Evolutionary conservation across 768 basidiomycete genomes (phyloP), one percentile per base, ranked within the genome.

Genomic region (Mycena albidolilacea): DNA sequence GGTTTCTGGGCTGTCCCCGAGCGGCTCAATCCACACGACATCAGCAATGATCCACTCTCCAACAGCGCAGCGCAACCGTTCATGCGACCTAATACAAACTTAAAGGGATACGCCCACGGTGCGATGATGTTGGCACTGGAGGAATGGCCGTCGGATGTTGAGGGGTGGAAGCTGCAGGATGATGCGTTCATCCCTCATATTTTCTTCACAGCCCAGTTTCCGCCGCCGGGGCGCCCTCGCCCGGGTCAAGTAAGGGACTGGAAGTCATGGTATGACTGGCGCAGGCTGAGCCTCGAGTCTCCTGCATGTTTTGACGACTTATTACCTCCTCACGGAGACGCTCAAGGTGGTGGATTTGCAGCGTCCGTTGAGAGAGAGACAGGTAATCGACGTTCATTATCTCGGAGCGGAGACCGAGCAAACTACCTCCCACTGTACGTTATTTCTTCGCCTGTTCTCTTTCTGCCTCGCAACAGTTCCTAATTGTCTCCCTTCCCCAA

Each of bases 211-310:
- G 65, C 64, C 39, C 77, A 77, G 48, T 59, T 41, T 38, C 39
- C 67, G 35, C 81, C 84, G 64, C 83, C 84, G 0, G 67, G 35
- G 41, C 78, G 81, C 19, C 78, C 65, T 50, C 77, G 79, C n/a
- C 77, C 76, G 2, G 76, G 66, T 39, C 78, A 81, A 21, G 76
- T 85, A 43, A 73, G 77, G 21, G 83, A 83, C 77, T 86, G 85
- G 85, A 80, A 80, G 48, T 83, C 84, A n/a, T 86, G 85, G 83
- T 81, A 86, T 72, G 73, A 78, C 50, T 86, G 84, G 85, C 81
- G 85, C 44, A 80, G 79, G 59, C 73, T 86, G 43, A 78, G 83
- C 55, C 71, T 84, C 61, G 79, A 77, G 17, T 86, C 85, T 41
- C 85, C 85, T 19, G 84, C 83, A 80, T 59, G 82, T 85, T 44